Base-by-base conservation (phyloP, 345 rosid genomes). In the Populus ilicifolia region DNA sequence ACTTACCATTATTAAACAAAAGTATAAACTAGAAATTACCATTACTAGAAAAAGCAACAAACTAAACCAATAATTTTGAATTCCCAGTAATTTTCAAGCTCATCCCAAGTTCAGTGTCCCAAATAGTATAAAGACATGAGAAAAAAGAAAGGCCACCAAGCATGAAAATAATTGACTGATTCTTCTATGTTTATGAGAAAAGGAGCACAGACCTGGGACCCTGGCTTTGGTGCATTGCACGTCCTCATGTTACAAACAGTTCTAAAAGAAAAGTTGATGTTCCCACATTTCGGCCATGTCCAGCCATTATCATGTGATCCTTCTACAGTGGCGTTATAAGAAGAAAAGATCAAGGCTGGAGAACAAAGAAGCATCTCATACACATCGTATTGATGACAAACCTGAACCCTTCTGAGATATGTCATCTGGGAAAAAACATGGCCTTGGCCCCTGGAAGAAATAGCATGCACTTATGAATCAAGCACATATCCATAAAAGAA, bases 281-380 rank as follows among this genome's bases (percentile, higher is more conserved):
- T 96, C 61, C 98, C 99, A 82, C 99, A 96, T 80, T 94, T 94
- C 3, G 97, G 98, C 81, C 99, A 96, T 46, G 94, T 86, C 98
- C 99, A 96, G 80, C 94, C 98, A 87, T 91, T 92, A 80, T 96
- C 99, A 33, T 95, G 92, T 18, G 94, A 72, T 29, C 89, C 85
- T 83, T 96, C 98, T 96, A 74, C 56, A 71, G 69, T 61, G 23
- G 44, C 43, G 63, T 48, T n/a, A 71, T 23, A 63, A 72, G 70
- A 59, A 46, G 63, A 50, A 71, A 64, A 75, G 27, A 59, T 20
- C 39, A 78, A 62, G 50, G 50, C 78, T 69, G 46, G 72, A 35
- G 25, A 25, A 70, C 0, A 69, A 59, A 29, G 3, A 63, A 81
- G 30, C 23, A 30, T 5, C n/a, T 27, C 27, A 27, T 63, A 21